Percentiles rank a stretch among this genome's conserved stretches.
Evolutionary conservation across 495 filamentous ascomycete genomes (phyloP).

Genomic region (Penicillium flavigenum): DNA sequence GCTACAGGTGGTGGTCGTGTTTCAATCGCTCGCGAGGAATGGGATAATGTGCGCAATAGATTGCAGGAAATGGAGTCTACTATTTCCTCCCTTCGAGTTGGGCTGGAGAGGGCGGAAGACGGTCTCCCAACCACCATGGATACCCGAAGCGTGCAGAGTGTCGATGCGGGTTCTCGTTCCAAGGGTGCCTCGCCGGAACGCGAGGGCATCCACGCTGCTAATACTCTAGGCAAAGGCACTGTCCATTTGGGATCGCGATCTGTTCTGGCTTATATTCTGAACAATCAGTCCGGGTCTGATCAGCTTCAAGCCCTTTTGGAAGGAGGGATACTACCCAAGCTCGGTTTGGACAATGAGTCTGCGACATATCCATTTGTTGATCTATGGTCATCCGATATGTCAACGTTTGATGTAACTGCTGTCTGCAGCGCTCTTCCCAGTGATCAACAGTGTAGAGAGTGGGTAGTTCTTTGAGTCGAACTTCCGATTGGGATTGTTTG

Average conservation of each 20-base stretch:
- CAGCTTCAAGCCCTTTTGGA: slow-evolving; percentile 65
- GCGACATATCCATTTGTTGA: slow-evolving; percentile 78
- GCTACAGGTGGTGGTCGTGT: slow-evolving; percentile 29
- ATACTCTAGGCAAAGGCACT: slow-evolving; percentile 54
- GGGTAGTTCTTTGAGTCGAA: slow-evolving; percentile 28
- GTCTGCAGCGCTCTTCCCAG: slow-evolving; percentile 69
- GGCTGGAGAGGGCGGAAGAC: slow-evolving; percentile 42
- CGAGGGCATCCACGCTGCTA: slow-evolving; percentile 55
- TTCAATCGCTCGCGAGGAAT: slow-evolving; percentile 47
- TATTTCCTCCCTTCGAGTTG: slow-evolving; percentile 41
- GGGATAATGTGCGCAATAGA: slow-evolving; percentile 46
- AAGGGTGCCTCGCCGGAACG: slow-evolving; percentile 46
- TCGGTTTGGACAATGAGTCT: slow-evolving; percentile 77
- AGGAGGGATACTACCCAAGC: slow-evolving; percentile 74
- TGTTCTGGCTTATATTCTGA: slow-evolving; percentile 58
- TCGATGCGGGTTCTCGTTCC: slow-evolving; percentile 49
- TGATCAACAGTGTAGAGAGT: slow-evolving; percentile 65
- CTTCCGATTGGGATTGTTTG: background rate
- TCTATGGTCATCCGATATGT: slow-evolving; percentile 64
- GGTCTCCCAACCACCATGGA: slow-evolving; percentile 28
- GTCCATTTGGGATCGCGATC: slow-evolving; percentile 60
- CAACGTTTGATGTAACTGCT: slow-evolving; percentile 64
- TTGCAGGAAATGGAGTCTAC: slow-evolving; percentile 47
- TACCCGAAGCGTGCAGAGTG: slow-evolving; percentile 58
- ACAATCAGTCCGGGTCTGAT: slow-evolving; percentile 64